Evolutionary conservation across 202 grass and related monocot genomes (phyloP).

Genomic region (Carex arenaria): DNA sequence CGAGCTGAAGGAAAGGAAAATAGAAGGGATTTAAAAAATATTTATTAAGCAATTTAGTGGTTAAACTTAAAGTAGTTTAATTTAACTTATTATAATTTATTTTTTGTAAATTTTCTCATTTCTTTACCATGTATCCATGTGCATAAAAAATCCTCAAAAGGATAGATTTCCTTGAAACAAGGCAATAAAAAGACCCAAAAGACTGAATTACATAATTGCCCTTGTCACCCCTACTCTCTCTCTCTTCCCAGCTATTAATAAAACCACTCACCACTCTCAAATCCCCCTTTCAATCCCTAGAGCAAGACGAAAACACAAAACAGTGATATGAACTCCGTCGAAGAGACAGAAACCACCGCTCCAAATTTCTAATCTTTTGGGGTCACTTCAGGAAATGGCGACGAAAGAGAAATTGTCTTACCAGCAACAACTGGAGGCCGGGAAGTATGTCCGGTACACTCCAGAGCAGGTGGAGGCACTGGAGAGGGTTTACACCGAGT

Average conservation of each 20-base stretch:
- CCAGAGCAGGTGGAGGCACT: constrained; percentile 97
- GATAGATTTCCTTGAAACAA: constrained; percentile 17
- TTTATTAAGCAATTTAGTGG: too few species aligned
- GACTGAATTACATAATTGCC: not conserved
- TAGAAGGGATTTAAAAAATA: too few species aligned
- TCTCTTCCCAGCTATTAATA: not conserved
- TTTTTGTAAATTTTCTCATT: not conserved
- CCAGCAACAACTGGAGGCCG: constrained; percentile 48
- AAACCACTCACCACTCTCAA: not conserved
- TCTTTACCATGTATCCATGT: not conserved
- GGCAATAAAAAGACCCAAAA: constrained; percentile 21
- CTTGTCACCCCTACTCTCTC: not conserved
- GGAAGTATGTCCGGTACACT: constrained; percentile 98
- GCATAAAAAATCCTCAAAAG: constrained; percentile 9
- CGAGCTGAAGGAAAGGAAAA: too few species aligned
- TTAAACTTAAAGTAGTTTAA: too few species aligned
- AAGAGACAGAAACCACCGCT: not conserved
- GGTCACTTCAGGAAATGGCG: constrained; percentile 4
- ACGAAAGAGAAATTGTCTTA: constrained; percentile 25
- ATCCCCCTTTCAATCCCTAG: not conserved
- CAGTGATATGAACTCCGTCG: not conserved
- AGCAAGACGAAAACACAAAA: not conserved
- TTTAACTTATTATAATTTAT: too few species aligned
- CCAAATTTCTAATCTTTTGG: constrained; percentile 1
- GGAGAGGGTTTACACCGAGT: constrained; percentile 88